Evolutionary conservation across 306 rosid species (phyloP), one percentile per base, ranked within the genome.

Genomic region (Coriaria nepalensis): DNA sequence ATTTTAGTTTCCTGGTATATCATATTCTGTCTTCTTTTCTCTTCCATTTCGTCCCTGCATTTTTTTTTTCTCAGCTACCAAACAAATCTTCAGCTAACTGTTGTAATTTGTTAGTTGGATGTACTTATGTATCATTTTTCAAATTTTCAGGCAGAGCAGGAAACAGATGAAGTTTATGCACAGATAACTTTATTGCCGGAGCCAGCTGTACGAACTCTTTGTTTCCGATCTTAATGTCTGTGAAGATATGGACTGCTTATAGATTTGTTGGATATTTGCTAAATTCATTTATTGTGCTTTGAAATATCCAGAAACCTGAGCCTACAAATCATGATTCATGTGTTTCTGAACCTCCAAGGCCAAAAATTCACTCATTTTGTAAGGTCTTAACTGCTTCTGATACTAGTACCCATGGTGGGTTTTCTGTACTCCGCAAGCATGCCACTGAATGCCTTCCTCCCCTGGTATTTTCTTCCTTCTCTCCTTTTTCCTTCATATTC

Each of bases 371-470:
- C 65, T 54, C 87, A 0, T 90, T 90, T 77, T 66, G 74, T 74
- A 90, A 90, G 77, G 80, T 85, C 42, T 68, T 90, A 39, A 90
- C 97, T 6, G 94, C 95, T 2, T 90, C 95, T 0, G 97, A 90
- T 69, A 90, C 97, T 0, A 90, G 97, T 66, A 90, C 97, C 13
- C 97, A 90, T 65, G 97, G 97, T 0, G 97, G 97, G 13, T 90
- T 90, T 72, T 90, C 97, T 10, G 92, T 90, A 71, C 77, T 81
- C 2, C 72, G 97, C 35, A 90, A 81, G 71, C 97, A 90, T 32
- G 97, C 97, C 37, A 90, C 92, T 0, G 97, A 79, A 52, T 84
- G 95, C 72, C 86, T 90, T 72, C 97, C 95, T 60, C 59, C 78
- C 14, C 63, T 90, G 95, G 97, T 88, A 78, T 35, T 40, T 15